Percentiles rank a stretch among this genome's conserved stretches.
These are phyloP conservation scores for Phytophthora uliginosa DNA, from an alignment of 352 stramenopile genomes.

Conservation along the genomic window DNA sequence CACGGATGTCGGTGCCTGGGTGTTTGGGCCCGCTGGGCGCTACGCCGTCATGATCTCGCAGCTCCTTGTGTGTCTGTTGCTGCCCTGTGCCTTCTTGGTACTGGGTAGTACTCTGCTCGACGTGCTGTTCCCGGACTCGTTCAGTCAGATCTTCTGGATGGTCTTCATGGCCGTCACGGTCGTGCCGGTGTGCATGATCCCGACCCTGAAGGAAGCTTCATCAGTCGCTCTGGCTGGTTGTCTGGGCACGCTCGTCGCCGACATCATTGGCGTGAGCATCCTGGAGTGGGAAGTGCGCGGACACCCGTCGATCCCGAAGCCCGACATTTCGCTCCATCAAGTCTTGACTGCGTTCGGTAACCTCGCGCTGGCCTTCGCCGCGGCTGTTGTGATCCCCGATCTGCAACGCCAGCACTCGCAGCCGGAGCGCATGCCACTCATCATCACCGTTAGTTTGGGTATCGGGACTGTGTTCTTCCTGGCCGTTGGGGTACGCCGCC, in stretches of 20 bases:
- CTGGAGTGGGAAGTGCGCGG: constrained; percentile 44
- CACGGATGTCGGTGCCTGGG: constrained; percentile 55
- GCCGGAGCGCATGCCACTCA: constrained; percentile 52
- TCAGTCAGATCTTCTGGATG: constrained; percentile 53
- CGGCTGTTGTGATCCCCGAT: constrained; percentile 41
- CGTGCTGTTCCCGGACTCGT: constrained; percentile 59
- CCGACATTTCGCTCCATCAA: constrained; percentile 41
- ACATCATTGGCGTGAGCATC: constrained; percentile 42
- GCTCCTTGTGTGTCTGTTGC: constrained; percentile 55
- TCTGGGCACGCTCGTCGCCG: constrained; percentile 42
- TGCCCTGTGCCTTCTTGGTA: constrained; percentile 62
- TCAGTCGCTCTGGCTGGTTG: constrained; percentile 37
- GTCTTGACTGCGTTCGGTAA: constrained; percentile 43
- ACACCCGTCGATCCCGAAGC: constrained; percentile 38
- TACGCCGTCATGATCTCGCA: constrained; percentile 57
- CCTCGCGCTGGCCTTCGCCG: constrained; percentile 40
- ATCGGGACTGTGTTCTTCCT: constrained; percentile 51
- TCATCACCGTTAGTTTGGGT: constrained; percentile 49
- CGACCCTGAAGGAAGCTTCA: constrained; percentile 40
- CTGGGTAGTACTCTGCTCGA: constrained; percentile 58
- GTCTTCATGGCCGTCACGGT: constrained; percentile 49
- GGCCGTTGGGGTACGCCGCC: constrained; percentile 44
- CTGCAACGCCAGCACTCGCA: constrained; percentile 57
- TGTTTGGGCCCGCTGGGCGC: constrained; percentile 47
- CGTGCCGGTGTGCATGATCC: constrained; percentile 43